Base-by-base conservation (phyloP, 2,329 filamentous ascomycete genomes). In the Trichoderma koningiopsis region DNA sequence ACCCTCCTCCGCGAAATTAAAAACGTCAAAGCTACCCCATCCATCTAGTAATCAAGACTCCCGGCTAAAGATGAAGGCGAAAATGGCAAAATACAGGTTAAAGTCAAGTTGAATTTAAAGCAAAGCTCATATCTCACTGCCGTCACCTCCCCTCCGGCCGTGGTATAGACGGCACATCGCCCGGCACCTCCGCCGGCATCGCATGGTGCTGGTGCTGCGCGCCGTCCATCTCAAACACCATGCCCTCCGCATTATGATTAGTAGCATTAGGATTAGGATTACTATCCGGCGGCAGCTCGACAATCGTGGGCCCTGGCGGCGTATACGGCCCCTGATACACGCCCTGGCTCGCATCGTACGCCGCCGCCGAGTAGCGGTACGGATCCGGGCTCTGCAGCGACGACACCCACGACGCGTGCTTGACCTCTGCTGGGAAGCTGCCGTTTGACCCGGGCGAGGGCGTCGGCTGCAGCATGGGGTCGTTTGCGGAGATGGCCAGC, bases 151-250 rank as follows among this genome's bases (percentile, higher is more conserved):
- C 52, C 6, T n/a, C 40, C 19, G 37, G 62, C 4, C 53, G 52
- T 35, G 29, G 33, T 27, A 24, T 10, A 11, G 22, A 33, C n/a
- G 71, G 70, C 7, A 66, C 27, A 16, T 67, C 69, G 5, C 70
- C 71, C 33, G 63, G 70, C 68, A 73, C 70, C 52, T 73, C 72
- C 22, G 35, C 70, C 27, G 55, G 27, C 13, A 65, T 24, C 19
- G 49, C 33, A 4, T 59, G 56, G 22, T 59, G 56, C 31, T 37
- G 14, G 29, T 40, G 33, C 53, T 16, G 58, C 61, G 55, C 62
- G 10, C 53, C 72, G 22, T 73, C 72, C 71, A 73, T 72, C 61
- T 74, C 73, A 64, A 61, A 72, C 8, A 65, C 37, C 35, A 62
- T 57, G 27, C 55, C 52, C 24, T 3, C 10, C 11, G 2, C 4